Conservation (phyloP, 2,329 filamentous ascomycete genomes). For the Cytospora paraplurivora region DNA sequence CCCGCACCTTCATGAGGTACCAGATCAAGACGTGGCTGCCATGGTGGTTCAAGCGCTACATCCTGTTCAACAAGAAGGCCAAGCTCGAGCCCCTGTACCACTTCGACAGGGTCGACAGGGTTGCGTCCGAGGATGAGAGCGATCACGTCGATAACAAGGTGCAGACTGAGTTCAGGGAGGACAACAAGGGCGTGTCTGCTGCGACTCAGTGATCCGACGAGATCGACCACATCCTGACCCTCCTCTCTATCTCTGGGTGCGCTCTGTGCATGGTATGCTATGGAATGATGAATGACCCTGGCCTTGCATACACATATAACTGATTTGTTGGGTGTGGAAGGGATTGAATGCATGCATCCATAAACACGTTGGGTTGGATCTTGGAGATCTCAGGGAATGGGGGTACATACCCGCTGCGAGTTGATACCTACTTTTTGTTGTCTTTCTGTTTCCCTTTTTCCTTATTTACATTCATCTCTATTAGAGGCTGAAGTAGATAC, state of each 20-base stretch:
- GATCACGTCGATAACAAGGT: slow-evolving; percentile 13
- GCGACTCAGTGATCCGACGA: background rate
- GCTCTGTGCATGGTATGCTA: background rate
- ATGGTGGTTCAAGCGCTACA: slow-evolving; percentile 60
- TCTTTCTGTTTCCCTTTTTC: background rate
- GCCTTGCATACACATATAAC: background rate
- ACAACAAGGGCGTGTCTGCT: background rate
- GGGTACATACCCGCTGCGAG: background rate
- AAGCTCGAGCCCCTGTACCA: slow-evolving; percentile 47
- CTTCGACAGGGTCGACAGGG: slow-evolving; percentile 34
- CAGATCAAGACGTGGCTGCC: slow-evolving; percentile 58
- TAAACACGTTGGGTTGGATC: background rate
- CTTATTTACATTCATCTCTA: background rate
- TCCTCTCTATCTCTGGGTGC: background rate
- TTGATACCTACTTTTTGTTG: background rate
- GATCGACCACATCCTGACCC: background rate
- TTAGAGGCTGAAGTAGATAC: background rate
- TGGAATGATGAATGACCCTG: background rate
- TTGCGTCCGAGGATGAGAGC: slow-evolving; percentile 13
- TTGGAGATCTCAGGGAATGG: background rate
- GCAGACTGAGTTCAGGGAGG: background rate
- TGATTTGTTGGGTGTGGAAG: background rate
- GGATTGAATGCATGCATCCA: background rate
- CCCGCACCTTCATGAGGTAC: slow-evolving; percentile 58
- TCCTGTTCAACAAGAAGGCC: slow-evolving; percentile 51